Base-by-base conservation (phyloP, 2,329 filamentous ascomycete genomes). In the Aspergillus fructus region DNA sequence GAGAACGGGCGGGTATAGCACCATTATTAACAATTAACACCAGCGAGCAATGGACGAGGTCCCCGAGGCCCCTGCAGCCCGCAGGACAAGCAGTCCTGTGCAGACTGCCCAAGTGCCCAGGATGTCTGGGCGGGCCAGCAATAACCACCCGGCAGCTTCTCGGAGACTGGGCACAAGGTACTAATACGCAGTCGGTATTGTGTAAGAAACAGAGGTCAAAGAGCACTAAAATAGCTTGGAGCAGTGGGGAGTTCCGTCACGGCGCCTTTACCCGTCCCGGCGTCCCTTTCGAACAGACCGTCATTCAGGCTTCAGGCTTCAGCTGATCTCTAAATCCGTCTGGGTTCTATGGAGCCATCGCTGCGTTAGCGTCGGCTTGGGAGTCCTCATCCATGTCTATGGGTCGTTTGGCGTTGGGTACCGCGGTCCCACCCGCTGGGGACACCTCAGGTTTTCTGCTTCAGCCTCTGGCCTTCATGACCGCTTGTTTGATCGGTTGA, bases 381-480 rank as follows among this genome's bases (percentile, higher is more conserved):
- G 61, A 57, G 62, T 62, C 70, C 69, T 68, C 67, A 62, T 71
- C 71, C 70, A 72, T 68, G 66, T 68, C 70, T 64, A 72, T 67
- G 71, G 71, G 71, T 71, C 67, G 62, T 62, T 69, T 66, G 66
- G 67, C 53, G 61, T 59, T 61, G 59, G 60, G 59, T 39, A 58
- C 27, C 17, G 50, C 41, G 61, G 63, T 57, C 55, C 64, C 64
- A 65, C 64, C 55, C 33, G 53, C 40, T 19, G 13, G 51, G 58
- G 60, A 64, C 60, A 62, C 59, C 62, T 62, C 59, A 58, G 33
- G 21, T 24, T 62, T 49, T 55, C 43, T 49, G 43, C 52, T 53
- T 56, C 48, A 57, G 27, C 27, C 27, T 30, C 27, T 30, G 27
- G 27, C 27, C 59, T 43, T 53, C 49, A 63, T 58, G 59, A 60